These are phyloP conservation scores for Caloboletus inedulis DNA, from an alignment of 1,284 basidiomycete species.

Conservation along the genomic window DNA sequence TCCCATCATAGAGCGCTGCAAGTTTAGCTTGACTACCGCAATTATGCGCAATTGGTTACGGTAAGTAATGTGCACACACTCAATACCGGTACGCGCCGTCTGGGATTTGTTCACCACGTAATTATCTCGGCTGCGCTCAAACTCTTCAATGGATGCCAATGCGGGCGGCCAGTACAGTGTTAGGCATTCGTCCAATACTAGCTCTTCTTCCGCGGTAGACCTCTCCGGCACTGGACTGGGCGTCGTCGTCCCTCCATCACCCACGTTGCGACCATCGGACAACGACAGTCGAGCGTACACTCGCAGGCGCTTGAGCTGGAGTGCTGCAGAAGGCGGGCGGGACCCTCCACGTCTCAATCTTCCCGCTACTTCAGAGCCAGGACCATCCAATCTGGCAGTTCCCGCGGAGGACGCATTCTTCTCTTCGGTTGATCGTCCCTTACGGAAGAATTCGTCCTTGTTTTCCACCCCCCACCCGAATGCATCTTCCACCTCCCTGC, in stretches of 20 bases:
- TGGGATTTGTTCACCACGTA: neutral
- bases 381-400: constrained; percentile 19
- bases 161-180: constrained; percentile 1
- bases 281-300: constrained; percentile 35
- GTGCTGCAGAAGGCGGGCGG: constrained; percentile 41
- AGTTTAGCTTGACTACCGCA: neutral
- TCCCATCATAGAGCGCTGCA: neutral
- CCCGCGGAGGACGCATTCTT: constrained; percentile 47
- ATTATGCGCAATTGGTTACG: neutral
- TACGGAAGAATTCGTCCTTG: constrained; percentile 24
- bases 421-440: constrained; percentile 35
- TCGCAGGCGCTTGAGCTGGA: constrained; percentile 58
- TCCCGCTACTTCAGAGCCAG: constrained; percentile 17
- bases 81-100: neutral
- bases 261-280: constrained; percentile 48
- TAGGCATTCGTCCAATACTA: constrained; percentile 17
- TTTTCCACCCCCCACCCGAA: constrained; percentile 40
- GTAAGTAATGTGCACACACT: neutral
- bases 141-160: constrained; percentile 15
- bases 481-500: constrained; percentile 52
- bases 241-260: constrained; percentile 45
- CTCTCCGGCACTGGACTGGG: constrained; percentile 46
- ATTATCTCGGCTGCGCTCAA: neutral
- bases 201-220: constrained; percentile 56
- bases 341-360: constrained; percentile 43